Base-by-base conservation (phyloP, 441 rosid species). In the Aquilaria agallochum region DNA sequence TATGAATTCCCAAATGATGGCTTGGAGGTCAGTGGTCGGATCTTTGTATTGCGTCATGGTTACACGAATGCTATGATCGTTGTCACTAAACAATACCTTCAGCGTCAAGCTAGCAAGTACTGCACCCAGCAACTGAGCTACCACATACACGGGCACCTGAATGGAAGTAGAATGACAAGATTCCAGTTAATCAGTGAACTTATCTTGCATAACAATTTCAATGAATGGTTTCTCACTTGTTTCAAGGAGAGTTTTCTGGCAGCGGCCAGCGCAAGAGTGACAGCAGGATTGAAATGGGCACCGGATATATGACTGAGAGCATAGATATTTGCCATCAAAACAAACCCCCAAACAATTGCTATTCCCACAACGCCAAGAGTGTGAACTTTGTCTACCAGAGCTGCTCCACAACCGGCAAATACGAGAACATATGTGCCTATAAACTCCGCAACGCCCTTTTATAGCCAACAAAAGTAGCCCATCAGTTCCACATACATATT, bases 251-350 rank as follows among this genome's bases (percentile, higher is more conserved):
- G 73, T 58, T 67, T 76, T 3, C 72, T 51, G 30, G 60, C 60
- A 2, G 75, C 71, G 1, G 86, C 80, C 6, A 80, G 69, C 50
- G 87, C 82, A 50, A 77, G 62, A 53, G 78, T 78, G 55, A 80
- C 84, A 1, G 83, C 85, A 51, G 87, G 87, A 61, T 80, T 82
- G 55, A 84, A 84, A 76, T 81, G 85, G 54, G 80, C 87, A 51
- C 81, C 85, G 3, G 87, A 82, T 59, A 80, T 32, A 56, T 78
- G 86, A 0, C 86, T 81, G 20, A 80, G 50, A 4, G 84, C 58
- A 11, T 78, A 80, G n/a, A 80, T 82, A 50, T 63, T 44, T 55
- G 78, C 80, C 78, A 75, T 72, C 59, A 82, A 48, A 49, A 62
- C 79, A 2, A 72, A 32, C 11, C 83, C 87, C 87, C 86, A 85